Percentiles rank a stretch among this genome's conserved stretches.
Evolutionary conservation across 768 basidiomycete species (phyloP).

Genomic region (Lactarius pseudohatsudake): DNA sequence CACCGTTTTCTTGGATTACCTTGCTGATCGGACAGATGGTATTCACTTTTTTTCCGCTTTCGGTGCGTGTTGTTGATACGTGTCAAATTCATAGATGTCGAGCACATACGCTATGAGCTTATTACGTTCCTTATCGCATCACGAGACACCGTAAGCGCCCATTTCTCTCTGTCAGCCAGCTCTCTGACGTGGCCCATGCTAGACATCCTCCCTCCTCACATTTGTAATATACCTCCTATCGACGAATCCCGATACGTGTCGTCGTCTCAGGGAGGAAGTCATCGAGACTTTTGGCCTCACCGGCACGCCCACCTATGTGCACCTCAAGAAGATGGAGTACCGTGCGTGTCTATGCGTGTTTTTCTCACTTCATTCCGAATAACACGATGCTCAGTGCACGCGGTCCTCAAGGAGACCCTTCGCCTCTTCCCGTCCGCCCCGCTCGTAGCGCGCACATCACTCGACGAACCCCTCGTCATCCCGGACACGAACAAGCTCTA

Average conservation of each 20-base stretch:
- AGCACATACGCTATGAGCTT: constrained; percentile 29
- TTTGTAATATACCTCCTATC: constrained; percentile 38
- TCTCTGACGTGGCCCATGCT: background rate
- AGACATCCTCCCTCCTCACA: constrained; percentile 38
- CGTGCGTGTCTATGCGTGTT: constrained; percentile 10
- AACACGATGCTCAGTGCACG: constrained; percentile 29
- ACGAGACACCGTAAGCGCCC: constrained; percentile 25
- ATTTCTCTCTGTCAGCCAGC: background rate
- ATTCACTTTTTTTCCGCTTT: background rate
- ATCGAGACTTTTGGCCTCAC: constrained; percentile 34
- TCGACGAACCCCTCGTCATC: constrained; percentile 21
- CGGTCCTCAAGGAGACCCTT: constrained; percentile 39
- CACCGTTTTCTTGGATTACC: constrained; percentile 28
- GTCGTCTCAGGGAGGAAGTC: constrained; percentile 38
- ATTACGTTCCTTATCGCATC: constrained; percentile 30
- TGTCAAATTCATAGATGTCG: constrained; percentile 19
- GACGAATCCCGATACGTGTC: constrained; percentile 35
- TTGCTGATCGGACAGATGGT: constrained; percentile 26
- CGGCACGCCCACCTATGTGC: constrained; percentile 35
- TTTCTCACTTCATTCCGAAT: background rate
- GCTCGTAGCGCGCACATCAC: constrained; percentile 22
- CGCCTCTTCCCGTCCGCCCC: constrained; percentile 27
- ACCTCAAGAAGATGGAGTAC: constrained; percentile 39
- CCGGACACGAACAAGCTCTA: constrained; percentile 28
- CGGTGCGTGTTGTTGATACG: background rate